Evolutionary conservation across 2,329 filamentous ascomycete species (phyloP).

Genomic region (Fusarium sp.): DNA sequence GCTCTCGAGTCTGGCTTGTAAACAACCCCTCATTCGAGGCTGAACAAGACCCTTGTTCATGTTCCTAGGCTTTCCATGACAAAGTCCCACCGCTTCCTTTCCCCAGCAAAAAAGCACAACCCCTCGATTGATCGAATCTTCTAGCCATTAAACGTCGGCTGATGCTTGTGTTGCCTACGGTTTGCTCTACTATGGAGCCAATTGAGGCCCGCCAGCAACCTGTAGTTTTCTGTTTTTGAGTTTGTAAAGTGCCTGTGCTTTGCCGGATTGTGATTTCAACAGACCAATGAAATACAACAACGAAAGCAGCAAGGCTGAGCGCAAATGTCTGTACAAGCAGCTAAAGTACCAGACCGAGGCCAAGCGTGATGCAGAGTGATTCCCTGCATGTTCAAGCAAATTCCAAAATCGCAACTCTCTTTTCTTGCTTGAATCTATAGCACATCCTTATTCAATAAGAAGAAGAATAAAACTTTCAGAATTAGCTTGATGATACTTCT

Average conservation of each 20-base stretch:
- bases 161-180: conserved; percentile 10
- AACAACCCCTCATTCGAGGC: conserved; percentile 39
- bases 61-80: conserved; percentile 39
- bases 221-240: not conserved
- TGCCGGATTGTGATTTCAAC: conserved; percentile 7
- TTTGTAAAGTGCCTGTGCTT: conserved; percentile 8
- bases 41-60: conserved; percentile 37
- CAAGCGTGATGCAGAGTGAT: too few species aligned
- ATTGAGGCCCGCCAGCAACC: conserved; percentile 26
- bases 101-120: conserved; percentile 19
- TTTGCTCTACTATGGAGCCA: not conserved
- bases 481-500: too few species aligned
- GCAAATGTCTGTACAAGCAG: not conserved
- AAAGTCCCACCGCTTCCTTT: conserved; percentile 40
- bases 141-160: conserved; percentile 34
- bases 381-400: too few species aligned
- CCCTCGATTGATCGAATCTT: conserved; percentile 45
- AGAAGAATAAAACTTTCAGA: too few species aligned
- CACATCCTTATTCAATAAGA: too few species aligned
- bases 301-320: conserved; percentile 33
- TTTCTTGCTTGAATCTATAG: too few species aligned
- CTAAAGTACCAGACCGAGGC: not conserved
- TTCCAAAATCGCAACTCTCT: too few species aligned
- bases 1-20: not conserved
- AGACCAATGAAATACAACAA: conserved; percentile 15